Base-by-base conservation (phyloP, 768 basidiomycete genomes). In the Macrocybe gigantea region DNA sequence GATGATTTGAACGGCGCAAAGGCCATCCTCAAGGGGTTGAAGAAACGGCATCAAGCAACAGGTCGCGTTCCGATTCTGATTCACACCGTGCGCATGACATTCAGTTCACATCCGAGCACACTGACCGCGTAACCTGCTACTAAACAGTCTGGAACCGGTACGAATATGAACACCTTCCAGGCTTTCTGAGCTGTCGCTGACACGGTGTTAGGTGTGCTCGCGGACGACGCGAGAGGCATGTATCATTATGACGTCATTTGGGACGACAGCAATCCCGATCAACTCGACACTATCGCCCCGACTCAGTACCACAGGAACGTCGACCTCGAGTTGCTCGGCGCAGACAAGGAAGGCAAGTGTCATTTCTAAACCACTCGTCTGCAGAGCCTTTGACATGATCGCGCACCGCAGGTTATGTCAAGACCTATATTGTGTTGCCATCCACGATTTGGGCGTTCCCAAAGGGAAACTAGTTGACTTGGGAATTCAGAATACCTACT, bases 381-480 rank as follows among this genome's bases (percentile, higher is more conserved):
- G 41, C 36, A 37, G 30, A 41, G 13, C 31, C 5, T 33, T n/a
- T 9, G 10, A 13, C 11, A 49, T 45, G 38, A n/a, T 42, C 13
- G 40, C 32, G 38, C 1, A 15, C 32, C 7, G 1, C 48, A 77
- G 80, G 75, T 7, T 79, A 78, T 51, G 64, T 74, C 38, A 74
- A 66, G 53, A 68, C 67, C 2, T 75, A 78, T 60, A 75, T 81
- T 5, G 58, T 83, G 22, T 57, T 74, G 8, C 79, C 80, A 1
- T 68, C 73, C 3, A 80, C 81, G 0, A 79, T 89, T 32, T 88
- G 77, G 53, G 79, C 38, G 63, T 78, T 33, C 75, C 79, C 2
- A 59, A 56, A 6, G 73, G 72, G 6, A 59, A 56, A 5, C 67
- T 85, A 22, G 73, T 75, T 33, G 71, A 79, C 22, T 59, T 65